phyloP scores from a whole-genome alignment of 148 eudicot genomes.

The Heliosperma pusillum region DNA sequence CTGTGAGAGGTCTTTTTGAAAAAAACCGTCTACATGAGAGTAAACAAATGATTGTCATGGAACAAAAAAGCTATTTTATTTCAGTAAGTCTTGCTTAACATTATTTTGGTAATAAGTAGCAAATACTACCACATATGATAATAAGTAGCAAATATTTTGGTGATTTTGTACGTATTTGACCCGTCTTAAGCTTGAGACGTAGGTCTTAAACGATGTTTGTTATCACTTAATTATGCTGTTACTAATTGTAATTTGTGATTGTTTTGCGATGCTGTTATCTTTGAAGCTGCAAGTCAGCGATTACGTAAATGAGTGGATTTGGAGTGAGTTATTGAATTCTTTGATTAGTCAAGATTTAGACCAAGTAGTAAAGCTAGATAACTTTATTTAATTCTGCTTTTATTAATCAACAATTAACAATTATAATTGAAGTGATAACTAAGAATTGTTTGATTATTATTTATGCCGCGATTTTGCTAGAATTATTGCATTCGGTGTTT shows the following conservation, averaged over 20 bases:
- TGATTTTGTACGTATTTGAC: not conserved
- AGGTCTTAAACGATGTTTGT: no score
- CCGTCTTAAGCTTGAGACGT: no score
- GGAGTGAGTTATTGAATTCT: conserved; percentile 1
- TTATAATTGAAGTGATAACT: not conserved
- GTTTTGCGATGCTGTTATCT: not conserved
- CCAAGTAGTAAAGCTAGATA: no score
- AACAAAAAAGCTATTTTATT: no score
- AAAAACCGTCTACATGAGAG: no score
- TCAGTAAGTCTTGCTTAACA: no score
- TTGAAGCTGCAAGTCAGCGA: conserved; percentile 3
- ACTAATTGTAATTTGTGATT: not conserved
- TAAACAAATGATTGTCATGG: no score
- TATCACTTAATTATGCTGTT: not conserved
- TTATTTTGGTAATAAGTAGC: no score
- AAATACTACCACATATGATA: no score
- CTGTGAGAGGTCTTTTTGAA: no score
- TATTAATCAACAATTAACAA: not conserved
- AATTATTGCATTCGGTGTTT: not conserved
- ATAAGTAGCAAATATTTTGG: no score
- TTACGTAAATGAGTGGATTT: conserved; percentile 8
- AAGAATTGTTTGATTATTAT: not conserved
- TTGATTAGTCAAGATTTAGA: conserved; percentile 4
- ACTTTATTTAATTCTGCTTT: not conserved
- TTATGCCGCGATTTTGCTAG: not conserved